Base-by-base conservation (phyloP, 192 early-diverging fungal species). In the Allomyces macrogynus region DNA sequence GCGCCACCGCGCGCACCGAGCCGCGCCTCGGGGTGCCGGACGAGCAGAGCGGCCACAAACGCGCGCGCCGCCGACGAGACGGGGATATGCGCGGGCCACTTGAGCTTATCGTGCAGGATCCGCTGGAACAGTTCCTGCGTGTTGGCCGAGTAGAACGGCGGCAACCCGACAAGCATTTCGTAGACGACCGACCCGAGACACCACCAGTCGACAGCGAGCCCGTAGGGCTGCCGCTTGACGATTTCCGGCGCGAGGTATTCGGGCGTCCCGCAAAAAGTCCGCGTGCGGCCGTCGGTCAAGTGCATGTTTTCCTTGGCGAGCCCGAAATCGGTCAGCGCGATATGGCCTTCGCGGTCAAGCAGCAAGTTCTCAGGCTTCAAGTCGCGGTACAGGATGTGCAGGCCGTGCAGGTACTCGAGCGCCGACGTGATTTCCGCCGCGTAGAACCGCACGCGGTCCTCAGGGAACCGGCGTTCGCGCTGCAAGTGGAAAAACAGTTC, bases 231-330 rank as follows among this genome's bases (percentile, higher is more conserved):
- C 5, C 81, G 78, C 65, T 76, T 67, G 22, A 87, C 67, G 23
- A 88, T 80, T 69, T 88, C 87, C 25, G 87, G 87, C 2, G 87
- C 85, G 60, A 88, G 73, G 62, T 86, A 83, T 69, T 99, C 95
- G n/a, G 94, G 94, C 11, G 95, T 99, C 11, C 95, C 95, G 73
- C 94, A 97, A 66, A 97, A 93, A 0, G 93, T 95, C 72, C 87
- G 84, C 26, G 95, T 97, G 43, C 85, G 89, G 65, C 89, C 90
- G 61, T 88, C 87, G 70, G 93, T 91, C 49, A n/a, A n/a, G 32
- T 84, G 87, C 87, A 95, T 97, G 71, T 93, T 90, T 54, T 92
- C 76, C 72, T 95, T 93, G 78, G 87, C 91, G 67, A 94, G 78
- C 2, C 93, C 95, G 74, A 93, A 90, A 77, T 98, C 95, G 67